Evolutionary conservation across 2,329 filamentous ascomycete genomes (phyloP).

Genomic region (Coniochaeta sp.): DNA sequence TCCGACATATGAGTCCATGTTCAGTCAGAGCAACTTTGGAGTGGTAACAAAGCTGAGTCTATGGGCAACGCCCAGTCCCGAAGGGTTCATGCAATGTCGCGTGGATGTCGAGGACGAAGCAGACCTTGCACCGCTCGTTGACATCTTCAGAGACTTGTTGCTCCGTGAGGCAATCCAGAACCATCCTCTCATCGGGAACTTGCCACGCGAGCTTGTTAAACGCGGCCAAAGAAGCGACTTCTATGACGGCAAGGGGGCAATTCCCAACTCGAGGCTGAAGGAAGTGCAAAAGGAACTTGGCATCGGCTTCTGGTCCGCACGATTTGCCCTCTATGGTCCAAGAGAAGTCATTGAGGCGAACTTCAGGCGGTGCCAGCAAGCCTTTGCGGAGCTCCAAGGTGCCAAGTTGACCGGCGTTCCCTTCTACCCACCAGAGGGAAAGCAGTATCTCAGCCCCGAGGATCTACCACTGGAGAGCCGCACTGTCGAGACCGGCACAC

Average conservation of each 20-base stretch:
- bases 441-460: background rate
- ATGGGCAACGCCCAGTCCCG: conserved; percentile 45
- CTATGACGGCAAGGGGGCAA: conserved; percentile 4
- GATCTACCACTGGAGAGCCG: background rate
- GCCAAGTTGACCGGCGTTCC: conserved; percentile 12
- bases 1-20: conserved; percentile 29
- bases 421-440: background rate
- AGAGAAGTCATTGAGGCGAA: conserved; percentile 18
- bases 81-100: conserved; percentile 23
- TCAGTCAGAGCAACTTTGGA: conserved; percentile 42
- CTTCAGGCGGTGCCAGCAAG: conserved; percentile 15
- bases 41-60: conserved; percentile 44
- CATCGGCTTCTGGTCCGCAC: conserved; percentile 8
- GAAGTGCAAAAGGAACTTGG: conserved; percentile 25
- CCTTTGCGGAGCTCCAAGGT: conserved; percentile 15
- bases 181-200: conserved; percentile 17
- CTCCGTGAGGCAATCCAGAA: conserved; percentile 34
- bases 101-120: conserved; percentile 28
- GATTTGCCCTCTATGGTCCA: background rate
- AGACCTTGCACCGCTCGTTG: conserved; percentile 36
- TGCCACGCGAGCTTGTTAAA: background rate
- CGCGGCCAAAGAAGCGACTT: background rate
- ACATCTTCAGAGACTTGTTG: conserved; percentile 3
- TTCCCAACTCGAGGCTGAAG: conserved; percentile 22
- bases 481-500: conserved; percentile 15